Evolutionary conservation across 192 early-diverging fungal species (phyloP), one percentile per base, ranked within the genome.

Genomic region (Geranomyces variabilis): DNA sequence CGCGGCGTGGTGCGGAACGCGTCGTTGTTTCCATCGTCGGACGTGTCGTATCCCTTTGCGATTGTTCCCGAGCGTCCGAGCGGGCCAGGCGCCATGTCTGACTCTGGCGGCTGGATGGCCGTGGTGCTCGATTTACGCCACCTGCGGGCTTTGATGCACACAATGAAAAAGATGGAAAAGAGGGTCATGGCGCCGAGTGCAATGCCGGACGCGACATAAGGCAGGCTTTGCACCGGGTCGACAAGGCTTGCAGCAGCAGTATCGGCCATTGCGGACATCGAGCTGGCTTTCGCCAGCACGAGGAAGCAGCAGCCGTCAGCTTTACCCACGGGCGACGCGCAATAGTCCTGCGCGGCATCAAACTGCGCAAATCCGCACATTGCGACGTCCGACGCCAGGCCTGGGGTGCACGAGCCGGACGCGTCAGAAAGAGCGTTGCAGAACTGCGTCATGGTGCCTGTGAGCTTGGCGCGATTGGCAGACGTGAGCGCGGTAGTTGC

Each of bases 171-270:
- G 10, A 69, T 13, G 26, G 49, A 43, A 17, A 36, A 34, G n/a
- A 76, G 0, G 36, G 30, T 33, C 79, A 80, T 80, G 1, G 33
- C 67, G n/a, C 29, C 75, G 51, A 73, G 63, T 7, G 75, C 72
- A 19, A 66, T 34, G 19, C 75, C 79, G 10, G 75, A 70, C 44
- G 62, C 71, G 45, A 80, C 70, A 65, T 73, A 77, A 1, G 75
- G 79, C 12, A 31, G 9, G 67, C 60, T 30, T 24, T 33, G 43
- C 66, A 77, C 29, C 53, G 75, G 71, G 44, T 45, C 62, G 15
- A 64, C 26, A 48, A 60, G 28, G 34, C 29, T 44, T 0, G 49
- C 31, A 9, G 15, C 17, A 30, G 51, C 43, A 10, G 62, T 31
- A 0, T 34, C 47, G 9, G 24, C n/a, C 33, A 41, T 34, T n/a